Evolutionary conservation across 2,329 filamentous ascomycete species (phyloP), one percentile per base, ranked within the genome.

Genomic region (Grosmannia clavigera): DNA sequence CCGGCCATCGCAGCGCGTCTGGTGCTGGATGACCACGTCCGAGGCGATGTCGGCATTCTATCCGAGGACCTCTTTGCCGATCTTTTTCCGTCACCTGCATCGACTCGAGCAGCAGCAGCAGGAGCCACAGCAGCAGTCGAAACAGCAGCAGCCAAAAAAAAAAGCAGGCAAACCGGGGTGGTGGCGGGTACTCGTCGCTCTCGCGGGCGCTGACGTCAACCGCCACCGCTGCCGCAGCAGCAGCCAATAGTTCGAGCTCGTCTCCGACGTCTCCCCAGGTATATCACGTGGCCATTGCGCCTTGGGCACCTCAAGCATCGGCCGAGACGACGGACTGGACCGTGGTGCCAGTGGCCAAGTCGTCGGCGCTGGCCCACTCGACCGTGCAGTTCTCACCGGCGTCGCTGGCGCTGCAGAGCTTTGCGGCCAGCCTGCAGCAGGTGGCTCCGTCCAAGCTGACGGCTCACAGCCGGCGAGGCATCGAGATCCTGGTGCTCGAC

Each of bases 61-160:
- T 96, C 92, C 14, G 86, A 90, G 67, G 90, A 96, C 71, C 79
- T 99, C 58, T 90, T 92, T 68, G 78, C 81, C 55, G 88, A 95
- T 69, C 80, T 97, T 58, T 91, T 95, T 74, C 85, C 88, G 63
- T n/a, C 75, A 83, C 66, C 68, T 80, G 12, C 52, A 61, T 55
- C 58, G 58, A 16, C 60, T 61, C 31, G 61, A 64, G 53, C 60
- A 63, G 57, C 58, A 63, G 66, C 22, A 22, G 22, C 73, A 64
- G 55, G 60, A 74, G 65, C 35, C 60, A 25, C 33, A 53, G 16
- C 22, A 22, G 1, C 22, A 22, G 22, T 22, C 22, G 22, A 22
- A 22, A 22, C 60, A 63, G 57, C 57, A 63, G 66, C 22, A 22
- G 22, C 73, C 63, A 53, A 59, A 74, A 65, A 27, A 27, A 59